A percentile compares a stretch with the other conserved stretches of the same genome.
Conservation (phyloP, 2,329 filamentous ascomycete species). For the Macrophomina tecta region DNA sequence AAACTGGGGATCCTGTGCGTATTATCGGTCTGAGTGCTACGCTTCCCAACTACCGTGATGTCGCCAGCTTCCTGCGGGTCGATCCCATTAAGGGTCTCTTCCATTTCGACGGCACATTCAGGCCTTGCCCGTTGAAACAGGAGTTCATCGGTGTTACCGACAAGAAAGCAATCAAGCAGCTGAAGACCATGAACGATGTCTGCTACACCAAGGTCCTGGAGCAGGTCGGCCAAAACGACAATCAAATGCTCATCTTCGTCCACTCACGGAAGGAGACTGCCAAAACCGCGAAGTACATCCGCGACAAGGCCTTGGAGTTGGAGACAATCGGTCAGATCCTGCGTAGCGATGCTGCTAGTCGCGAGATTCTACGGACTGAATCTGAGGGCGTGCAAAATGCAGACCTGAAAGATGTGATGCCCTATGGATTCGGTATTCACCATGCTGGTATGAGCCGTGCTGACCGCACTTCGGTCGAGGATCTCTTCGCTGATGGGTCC, state of each 20-base stretch:
- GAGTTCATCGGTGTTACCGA: slow-evolving; percentile 98
- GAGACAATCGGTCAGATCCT: slow-evolving; percentile 97
- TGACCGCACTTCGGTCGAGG: slow-evolving; percentile 95
- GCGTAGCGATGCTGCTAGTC: slow-evolving; percentile 87
- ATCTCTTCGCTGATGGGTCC: slow-evolving; percentile 87
- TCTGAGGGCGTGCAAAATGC: slow-evolving; percentile 81
- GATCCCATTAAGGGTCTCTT: slow-evolving; percentile 86
- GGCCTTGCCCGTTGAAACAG: slow-evolving; percentile 92
- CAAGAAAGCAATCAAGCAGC: slow-evolving; percentile 97
- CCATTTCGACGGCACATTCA: slow-evolving; percentile 93
- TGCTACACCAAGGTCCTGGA: slow-evolving; percentile 98
- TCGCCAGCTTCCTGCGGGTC: slow-evolving; percentile 91
- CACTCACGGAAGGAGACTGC: slow-evolving; percentile 98
- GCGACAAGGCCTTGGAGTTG: slow-evolving; percentile 95
- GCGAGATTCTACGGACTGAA: slow-evolving; percentile 86
- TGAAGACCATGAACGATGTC: slow-evolving; percentile 99
- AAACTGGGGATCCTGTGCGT: slow-evolving; percentile 90
- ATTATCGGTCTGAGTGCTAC: slow-evolving; percentile 93
- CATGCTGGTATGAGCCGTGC: slow-evolving; percentile 95
- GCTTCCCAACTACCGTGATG: slow-evolving; percentile 94
- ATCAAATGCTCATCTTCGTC: slow-evolving; percentile 99
- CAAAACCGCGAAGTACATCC: slow-evolving; percentile 94
- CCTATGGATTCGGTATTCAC: slow-evolving; percentile 97
- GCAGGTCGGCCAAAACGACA: slow-evolving; percentile 88
- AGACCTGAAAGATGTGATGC: slow-evolving; percentile 90